Base-by-base conservation (phyloP, 2,329 filamentous ascomycete species). In the Aspergillus pseudoviridinutans region DNA sequence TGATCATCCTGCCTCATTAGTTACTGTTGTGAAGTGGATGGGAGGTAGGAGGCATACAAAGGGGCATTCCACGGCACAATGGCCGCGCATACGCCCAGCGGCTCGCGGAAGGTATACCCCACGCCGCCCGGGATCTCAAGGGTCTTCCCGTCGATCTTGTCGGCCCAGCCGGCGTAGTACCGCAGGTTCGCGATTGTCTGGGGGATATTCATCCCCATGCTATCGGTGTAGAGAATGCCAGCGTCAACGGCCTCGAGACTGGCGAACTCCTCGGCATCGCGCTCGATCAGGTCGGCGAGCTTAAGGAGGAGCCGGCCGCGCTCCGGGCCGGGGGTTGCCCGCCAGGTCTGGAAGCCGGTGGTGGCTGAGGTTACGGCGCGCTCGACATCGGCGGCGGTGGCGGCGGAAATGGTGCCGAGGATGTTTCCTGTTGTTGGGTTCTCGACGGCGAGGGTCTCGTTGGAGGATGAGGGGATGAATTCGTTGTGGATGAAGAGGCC, bases 21-120 rank as follows among this genome's bases (percentile, higher is more conserved):
- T n/a, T n/a, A n/a, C n/a, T n/a, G n/a, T n/a, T n/a, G n/a, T n/a
- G n/a, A n/a, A n/a, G n/a, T n/a, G n/a, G n/a, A n/a, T n/a, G n/a
- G n/a, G n/a, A n/a, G 14, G 25, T 35, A 28, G 4, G 10, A 6
- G 10, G 41, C 61, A 51, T 67, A 69, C 66, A 71, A 51, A 0
- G 68, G 66, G 3, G 64, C 64, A 60, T 71, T 71, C 68, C 68
- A 71, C 4, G 69, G 67, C 0, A 70, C 67, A 51, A 71, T 71
- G 1, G 64, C 68, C 9, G 59, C 69, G 20, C 67, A 70, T 0
- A 71, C 61, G 14, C 69, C 68, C 4, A 71, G 41, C 1, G 68
- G 68, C 47, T 71, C 66, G 0, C 63, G 61, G 50, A 66, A 58
- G 1, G 64, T 68, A 55, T 66, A 68, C 3, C 60, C 64, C 27